Base-by-base conservation (phyloP, 1,284 basidiomycete species). In the Moesziomyces parantarcticus region DNA sequence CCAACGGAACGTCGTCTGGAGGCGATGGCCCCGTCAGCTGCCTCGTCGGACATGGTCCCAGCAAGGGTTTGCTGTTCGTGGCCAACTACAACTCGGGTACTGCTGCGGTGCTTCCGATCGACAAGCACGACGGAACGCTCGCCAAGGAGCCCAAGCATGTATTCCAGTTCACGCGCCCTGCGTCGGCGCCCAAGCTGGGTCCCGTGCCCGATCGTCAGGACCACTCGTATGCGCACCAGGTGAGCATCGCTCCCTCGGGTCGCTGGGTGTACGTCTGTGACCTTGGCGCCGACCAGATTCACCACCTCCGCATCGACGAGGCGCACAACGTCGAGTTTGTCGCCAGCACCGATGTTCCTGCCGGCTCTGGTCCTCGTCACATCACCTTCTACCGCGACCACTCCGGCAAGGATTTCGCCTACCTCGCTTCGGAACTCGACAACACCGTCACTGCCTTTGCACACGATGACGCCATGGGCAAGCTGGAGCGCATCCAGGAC, bases 191-290 rank as follows among this genome's bases (percentile, higher is more conserved):
- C 0, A 57, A 60, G 16, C 39, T 62, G 9, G 79, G 78, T 11
- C 76, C 79, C 1, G 78, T 81, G 6, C 29, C 56, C 14, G 52
- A 64, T 22, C 46, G 77, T 20, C 78, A 81, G 58, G 72, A 77
- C 43, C 66, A 74, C 20, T 59, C 57, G 16, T 81, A 81, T 32
- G 76, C 79, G 10, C 79, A 81, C 46, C 71, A 81, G 45, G 74
- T 70, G 18, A 42, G 52, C 44, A 56, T 69, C 45, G 25, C 50
- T 23, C 79, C 76, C 4, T 46, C 40, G 2, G 76, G 75, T 3
- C 16, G 20, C 4, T 80, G 51, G 51, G 76, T 81, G 8, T 79
- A 75, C 26, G 72, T 80, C 3, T 52, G 50, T 43, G 79, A 81
- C 48, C 50, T 81, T 14, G 79, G 79, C 3, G 71, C 74, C 0